These are phyloP conservation scores for Globisporangium nagaii DNA, from an alignment of 352 stramenopile species.

Conservation along the genomic window DNA sequence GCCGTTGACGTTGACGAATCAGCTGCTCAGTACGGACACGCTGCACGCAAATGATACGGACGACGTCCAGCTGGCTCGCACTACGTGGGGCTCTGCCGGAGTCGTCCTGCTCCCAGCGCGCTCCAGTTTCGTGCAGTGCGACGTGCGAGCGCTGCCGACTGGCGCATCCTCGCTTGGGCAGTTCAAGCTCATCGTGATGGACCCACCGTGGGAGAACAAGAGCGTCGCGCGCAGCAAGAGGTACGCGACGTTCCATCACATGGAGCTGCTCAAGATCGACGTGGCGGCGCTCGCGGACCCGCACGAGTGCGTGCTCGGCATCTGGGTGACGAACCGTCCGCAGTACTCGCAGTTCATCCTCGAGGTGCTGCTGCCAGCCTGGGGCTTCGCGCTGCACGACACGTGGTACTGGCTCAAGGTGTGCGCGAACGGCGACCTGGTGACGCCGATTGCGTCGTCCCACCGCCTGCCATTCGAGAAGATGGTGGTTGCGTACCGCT, in stretches of 20 bases:
- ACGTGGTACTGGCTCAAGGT: conserved; percentile 82
- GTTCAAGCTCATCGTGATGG: conserved; percentile 53
- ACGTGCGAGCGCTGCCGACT: conserved; percentile 16
- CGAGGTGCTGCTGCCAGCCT: conserved; percentile 43
- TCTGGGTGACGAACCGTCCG: conserved; percentile 76
- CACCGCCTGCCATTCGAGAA: conserved; percentile 68
- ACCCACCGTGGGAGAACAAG: conserved; percentile 79
- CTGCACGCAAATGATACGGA: conserved; percentile 9
- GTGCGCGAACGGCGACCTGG: conserved; percentile 40
- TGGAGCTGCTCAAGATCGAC: conserved; percentile 43
- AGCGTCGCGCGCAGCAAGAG: conserved; percentile 46
- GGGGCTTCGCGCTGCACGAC: conserved; percentile 52
- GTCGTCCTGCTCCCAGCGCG: conserved; percentile 19
- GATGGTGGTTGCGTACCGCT: conserved; percentile 50
- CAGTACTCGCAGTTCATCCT: conserved; percentile 52
- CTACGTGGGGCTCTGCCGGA: not conserved
- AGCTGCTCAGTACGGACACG: not conserved
- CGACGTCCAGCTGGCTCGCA: conserved; percentile 8
- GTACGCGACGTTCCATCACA: conserved; percentile 63
- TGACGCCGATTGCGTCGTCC: conserved; percentile 50
- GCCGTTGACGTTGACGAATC: not conserved
- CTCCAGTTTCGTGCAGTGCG: conserved; percentile 17
- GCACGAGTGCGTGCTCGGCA: conserved; percentile 44
- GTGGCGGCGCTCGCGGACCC: conserved; percentile 21
- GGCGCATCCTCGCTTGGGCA: conserved; percentile 3